Evolutionary conservation across 352 stramenopile genomes (phyloP), one percentile per base, ranked within the genome.

Genomic region (Globisporangium abappressorium): DNA sequence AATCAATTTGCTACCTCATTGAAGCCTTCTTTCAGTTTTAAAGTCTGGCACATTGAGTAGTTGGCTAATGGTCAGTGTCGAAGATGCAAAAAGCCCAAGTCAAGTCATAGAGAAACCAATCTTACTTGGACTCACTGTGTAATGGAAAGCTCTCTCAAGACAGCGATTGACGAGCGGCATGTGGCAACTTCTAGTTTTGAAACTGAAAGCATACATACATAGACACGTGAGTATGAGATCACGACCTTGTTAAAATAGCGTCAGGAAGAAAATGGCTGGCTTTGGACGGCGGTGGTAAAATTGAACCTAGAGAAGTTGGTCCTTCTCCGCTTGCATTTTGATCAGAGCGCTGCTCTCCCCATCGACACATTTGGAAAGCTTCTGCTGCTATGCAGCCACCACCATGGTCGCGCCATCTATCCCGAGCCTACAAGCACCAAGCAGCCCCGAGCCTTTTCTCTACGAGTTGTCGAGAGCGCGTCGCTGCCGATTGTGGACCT

Each of bases 381-480:
- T 33, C 30, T 56, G 3, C 49, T 56, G 22, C 49, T 56, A 28
- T 36, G 24, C 53, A 14, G 15, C 24, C 14, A 41, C 14, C 30
- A 26, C 14, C 55, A 64, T 64, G 46, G 41, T 36, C 14, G 28
- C 33, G 26, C 41, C 49, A 9, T 28, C 41, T 2, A 46, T 11
- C 3, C 61, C 47, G 3, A 51, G 28, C 15, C 15, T 7, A 15
- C 30, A 46, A 34, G n/a, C n/a, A 3, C n/a, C 26, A 1, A 1
- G 0, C 41, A 49, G 18, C n/a, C 2, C 18, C 18, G 28, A 65
- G 43, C 57, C 43, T 5, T 57, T 66, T 30, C 30, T 72, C 43
- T 72, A 72, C 26, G 63, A 69, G 34, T 72, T 12, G 67, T 69
- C 41, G 55, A 65, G 55, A 72, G 65, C 7, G 53, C 15, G 20